Base-by-base conservation (phyloP, 345 rosid species). In the Populus ilicifolia region DNA sequence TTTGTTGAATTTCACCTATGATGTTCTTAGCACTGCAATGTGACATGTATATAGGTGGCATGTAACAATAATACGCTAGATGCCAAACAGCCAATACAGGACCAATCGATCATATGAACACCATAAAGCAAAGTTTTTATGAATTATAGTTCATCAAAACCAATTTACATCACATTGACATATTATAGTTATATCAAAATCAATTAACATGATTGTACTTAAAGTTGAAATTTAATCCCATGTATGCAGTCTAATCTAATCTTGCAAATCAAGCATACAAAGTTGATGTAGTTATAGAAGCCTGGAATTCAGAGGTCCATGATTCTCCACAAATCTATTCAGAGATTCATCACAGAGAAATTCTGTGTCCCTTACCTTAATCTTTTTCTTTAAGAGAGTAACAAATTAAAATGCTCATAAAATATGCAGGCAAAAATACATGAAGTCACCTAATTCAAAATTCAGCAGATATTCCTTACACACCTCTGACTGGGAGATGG, bases 401-500 rank as follows among this genome's bases (percentile, higher is more conserved):
- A n/a, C 23, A 33, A 4, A 9, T 48, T 71, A 30, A 67, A 65
- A 23, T 44, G 35, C 17, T 27, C 67, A 63, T 11, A 62, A 62
- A 63, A 9, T 4, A 2, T 21, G 5, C 48, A 21, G 29, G 46
- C 6, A 18, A 30, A 39, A 41, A 54, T 56, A 72, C 13, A n/a
- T 0, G 1, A 54, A 50, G 20, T 30, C 44, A 35, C 39, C 39
- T 29, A 70, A 70, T 27, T 48, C 50, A 17, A 46, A 21, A 33
- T 1, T 16, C 52, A 16, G 6, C 29, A 41, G 21, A 48, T 50
- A 75, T 7, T 61, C 29, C 30, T 35, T 65, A 75, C 69, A 41
- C 79, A 87, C 92, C 90, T 89, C 87, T 69, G 78, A 64, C 44
- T 81, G 69, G 30, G 89, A 79, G 56, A 72, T 21, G 20, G 67